phyloP scores from a whole-genome alignment of 78 protist species.

The Dictyostelium brefeldianum region DNA sequence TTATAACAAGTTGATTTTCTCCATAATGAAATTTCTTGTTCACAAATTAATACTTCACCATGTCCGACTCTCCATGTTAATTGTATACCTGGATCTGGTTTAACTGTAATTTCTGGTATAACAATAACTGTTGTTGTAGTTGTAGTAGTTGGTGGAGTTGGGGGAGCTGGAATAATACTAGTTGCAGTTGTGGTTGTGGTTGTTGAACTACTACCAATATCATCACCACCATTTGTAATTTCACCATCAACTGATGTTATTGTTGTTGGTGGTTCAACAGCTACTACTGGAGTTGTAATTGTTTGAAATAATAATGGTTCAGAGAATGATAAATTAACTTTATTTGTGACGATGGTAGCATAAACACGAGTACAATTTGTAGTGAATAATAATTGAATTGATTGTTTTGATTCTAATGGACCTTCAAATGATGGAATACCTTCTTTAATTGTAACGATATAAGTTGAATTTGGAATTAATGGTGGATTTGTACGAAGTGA shows the following conservation, averaged over 20 bases:
- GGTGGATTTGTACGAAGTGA: slow-evolving; percentile 7
- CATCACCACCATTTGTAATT: neutral
- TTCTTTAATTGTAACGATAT: neutral
- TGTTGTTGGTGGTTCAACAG: neutral
- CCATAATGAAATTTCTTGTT: neutral
- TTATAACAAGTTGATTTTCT: slow-evolving; percentile 18
- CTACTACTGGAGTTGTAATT: neutral
- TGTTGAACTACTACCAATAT: neutral
- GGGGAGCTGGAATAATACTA: neutral
- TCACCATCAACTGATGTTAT: neutral
- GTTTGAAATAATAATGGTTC: neutral
- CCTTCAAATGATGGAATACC: slow-evolving; percentile 34
- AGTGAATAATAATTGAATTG: neutral
- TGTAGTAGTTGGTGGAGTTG: neutral
- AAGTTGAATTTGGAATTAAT: slow-evolving; percentile 1
- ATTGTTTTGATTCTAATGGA: neutral
- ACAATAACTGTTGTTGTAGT: neutral
- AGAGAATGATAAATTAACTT: slow-evolving; percentile 1
- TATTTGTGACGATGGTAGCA: neutral
- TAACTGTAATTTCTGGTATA: slow-evolving; percentile 10
- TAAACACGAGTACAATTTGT: slow-evolving; percentile 1
- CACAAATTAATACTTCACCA: neutral
- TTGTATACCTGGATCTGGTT: slow-evolving; percentile 55
- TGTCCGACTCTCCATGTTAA: slow-evolving; percentile 6
- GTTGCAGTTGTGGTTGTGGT: neutral